Percentiles rank a stretch among this genome's conserved stretches.
Evolutionary conservation across 805 yeast species (phyloP).

Genomic region (Wickerhamomyces tratensis): DNA sequence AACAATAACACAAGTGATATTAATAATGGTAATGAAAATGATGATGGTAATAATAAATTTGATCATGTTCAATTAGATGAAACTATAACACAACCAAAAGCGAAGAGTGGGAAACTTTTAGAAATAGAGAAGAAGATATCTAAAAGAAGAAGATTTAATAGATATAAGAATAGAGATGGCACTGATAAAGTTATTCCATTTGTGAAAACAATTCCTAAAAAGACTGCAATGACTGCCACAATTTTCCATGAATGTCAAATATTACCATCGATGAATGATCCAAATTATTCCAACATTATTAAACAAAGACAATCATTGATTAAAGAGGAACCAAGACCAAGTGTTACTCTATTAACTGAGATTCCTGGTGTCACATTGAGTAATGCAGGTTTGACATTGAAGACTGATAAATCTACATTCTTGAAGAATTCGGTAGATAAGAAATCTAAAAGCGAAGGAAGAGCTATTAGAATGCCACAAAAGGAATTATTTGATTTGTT

Average conservation of each 20-base stretch:
- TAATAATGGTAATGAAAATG: constrained; percentile 4
- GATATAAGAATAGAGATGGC: constrained; percentile 26
- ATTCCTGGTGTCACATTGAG: constrained; percentile 85
- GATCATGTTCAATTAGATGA: constrained; percentile 1
- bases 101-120: constrained; percentile 24
- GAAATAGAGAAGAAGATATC: constrained; percentile 18
- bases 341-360: constrained; percentile 61
- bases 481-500: constrained; percentile 82
- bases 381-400: constrained; percentile 76
- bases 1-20: constrained; percentile 24
- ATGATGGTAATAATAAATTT: constrained; percentile 5
- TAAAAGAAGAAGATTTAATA: constrained; percentile 25
- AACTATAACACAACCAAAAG: constrained; percentile 10
- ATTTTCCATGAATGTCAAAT: constrained; percentile 89
- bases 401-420: constrained; percentile 63
- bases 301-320: constrained; percentile 41
- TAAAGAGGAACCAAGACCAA: constrained; percentile 43
- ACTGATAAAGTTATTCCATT: constrained; percentile 54
- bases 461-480: constrained; percentile 91
- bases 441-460: constrained; percentile 49
- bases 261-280: constrained; percentile 67
- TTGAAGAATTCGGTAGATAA: constrained; percentile 39
- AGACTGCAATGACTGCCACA: constrained; percentile 78
- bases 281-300: constrained; percentile 57
- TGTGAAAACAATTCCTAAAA: constrained; percentile 81